Percentiles rank a stretch among this genome's conserved stretches.
Conservation (phyloP, 176 grass and related monocot species). For the Lolium perenne region DNA sequence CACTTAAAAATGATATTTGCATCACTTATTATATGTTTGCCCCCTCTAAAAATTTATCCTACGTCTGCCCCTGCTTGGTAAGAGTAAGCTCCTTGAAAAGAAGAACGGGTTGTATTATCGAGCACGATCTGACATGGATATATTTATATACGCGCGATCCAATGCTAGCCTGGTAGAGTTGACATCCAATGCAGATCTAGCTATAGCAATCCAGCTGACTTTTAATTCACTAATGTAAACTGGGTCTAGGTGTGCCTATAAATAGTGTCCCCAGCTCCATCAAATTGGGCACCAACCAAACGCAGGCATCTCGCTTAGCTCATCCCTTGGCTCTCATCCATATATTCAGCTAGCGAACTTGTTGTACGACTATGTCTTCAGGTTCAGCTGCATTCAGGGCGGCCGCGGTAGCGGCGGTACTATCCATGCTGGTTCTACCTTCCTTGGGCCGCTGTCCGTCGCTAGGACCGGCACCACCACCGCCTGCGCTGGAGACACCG, state of each 20-base stretch:
- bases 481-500: too few species aligned
- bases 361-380: not conserved
- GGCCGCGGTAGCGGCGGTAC: not conserved
- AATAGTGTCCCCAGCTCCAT: not conserved
- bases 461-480: not conserved
- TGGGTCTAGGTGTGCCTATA: not conserved
- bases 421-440: not conserved
- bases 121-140: too few species aligned
- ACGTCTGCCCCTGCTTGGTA: too few species aligned
- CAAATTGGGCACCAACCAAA: not conserved
- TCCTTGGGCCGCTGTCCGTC: not conserved
- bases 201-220: too few species aligned
- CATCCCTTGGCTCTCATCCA: not conserved
- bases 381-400: too few species aligned
- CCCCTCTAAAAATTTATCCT: too few species aligned
- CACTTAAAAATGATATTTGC: too few species aligned
- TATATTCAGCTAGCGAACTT: not conserved
- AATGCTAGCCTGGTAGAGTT: not conserved
- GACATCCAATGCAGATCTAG: too few species aligned
- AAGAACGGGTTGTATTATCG: not conserved
- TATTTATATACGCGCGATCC: too few species aligned
- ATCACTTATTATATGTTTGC: too few species aligned
- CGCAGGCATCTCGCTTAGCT: not conserved
- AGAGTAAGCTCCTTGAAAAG: not conserved
- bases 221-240: too few species aligned